phyloP scores from a whole-genome alignment of 2,329 filamentous ascomycete species.

The Fusarium pseudoanthophilum region DNA sequence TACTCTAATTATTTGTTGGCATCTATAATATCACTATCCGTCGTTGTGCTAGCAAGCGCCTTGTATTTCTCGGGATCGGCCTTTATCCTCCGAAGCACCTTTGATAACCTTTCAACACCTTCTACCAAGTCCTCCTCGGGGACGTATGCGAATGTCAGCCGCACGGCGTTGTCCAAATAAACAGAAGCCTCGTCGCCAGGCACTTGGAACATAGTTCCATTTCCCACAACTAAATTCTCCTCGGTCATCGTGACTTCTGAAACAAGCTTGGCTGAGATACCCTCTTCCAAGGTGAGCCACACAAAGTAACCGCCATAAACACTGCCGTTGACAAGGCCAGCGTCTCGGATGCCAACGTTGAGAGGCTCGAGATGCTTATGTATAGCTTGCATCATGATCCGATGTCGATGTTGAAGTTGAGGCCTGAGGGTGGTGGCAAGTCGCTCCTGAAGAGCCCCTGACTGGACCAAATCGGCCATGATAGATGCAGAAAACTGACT shows the following conservation, averaged over 20 bases:
- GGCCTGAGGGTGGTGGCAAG: slow-evolving; percentile 57
- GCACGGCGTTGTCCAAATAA: slow-evolving; percentile 68
- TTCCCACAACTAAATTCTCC: slow-evolving; percentile 74
- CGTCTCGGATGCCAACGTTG: slow-evolving; percentile 61
- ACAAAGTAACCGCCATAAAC: slow-evolving; percentile 86
- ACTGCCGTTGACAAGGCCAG: slow-evolving; percentile 53
- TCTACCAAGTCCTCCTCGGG: slow-evolving; percentile 72
- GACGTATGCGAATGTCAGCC: slow-evolving; percentile 80
- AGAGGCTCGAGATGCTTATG: slow-evolving; percentile 68
- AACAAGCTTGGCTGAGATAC: slow-evolving; percentile 63
- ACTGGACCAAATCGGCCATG: slow-evolving; percentile 59
- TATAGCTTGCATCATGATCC: slow-evolving; percentile 68
- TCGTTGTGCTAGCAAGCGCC: slow-evolving; percentile 8
- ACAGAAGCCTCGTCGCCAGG: slow-evolving; percentile 63
- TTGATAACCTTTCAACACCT: slow-evolving; percentile 72
- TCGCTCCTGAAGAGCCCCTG: slow-evolving; percentile 57
- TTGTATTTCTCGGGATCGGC: slow-evolving; percentile 45
- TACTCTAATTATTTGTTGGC: slow-evolving; percentile 40
- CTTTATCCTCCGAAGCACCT: slow-evolving; percentile 53
- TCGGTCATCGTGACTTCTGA: slow-evolving; percentile 67
- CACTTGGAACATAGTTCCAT: slow-evolving; percentile 77
- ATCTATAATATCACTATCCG: slow-evolving; percentile 35
- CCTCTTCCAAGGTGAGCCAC: slow-evolving; percentile 74
- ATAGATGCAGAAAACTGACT: slow-evolving; percentile 65
- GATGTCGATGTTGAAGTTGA: slow-evolving; percentile 58